Evolutionary conservation across 148 eudicot species (phyloP).

Genomic region (Heliosperma pusillum): DNA sequence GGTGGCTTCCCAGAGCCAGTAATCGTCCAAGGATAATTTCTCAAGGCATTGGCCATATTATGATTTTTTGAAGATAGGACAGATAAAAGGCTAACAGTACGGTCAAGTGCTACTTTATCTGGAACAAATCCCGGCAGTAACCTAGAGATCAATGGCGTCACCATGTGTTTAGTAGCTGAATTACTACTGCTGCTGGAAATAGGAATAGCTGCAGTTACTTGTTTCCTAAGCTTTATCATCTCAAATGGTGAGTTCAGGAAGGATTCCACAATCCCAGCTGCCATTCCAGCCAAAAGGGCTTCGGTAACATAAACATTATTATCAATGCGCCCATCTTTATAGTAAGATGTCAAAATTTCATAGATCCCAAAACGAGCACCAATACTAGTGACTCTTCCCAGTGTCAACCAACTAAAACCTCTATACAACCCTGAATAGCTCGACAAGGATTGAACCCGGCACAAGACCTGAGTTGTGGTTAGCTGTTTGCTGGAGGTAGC

Average conservation of each 20-base stretch:
- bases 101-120: conserved; percentile 50
- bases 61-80: conserved; percentile 46
- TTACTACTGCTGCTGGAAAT: conserved; percentile 23
- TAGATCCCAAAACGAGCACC: conserved; percentile 83
- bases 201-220: conserved; percentile 70
- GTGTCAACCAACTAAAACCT: conserved; percentile 67
- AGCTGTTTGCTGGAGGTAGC: conserved; percentile 52
- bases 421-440: conserved; percentile 73
- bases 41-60: conserved; percentile 51
- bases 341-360: conserved; percentile 73
- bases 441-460: conserved; percentile 50
- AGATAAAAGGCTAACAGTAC: conserved; percentile 61
- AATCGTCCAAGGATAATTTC: conserved; percentile 93
- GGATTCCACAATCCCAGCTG: conserved; percentile 71
- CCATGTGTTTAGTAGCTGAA: conserved; percentile 23
- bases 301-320: conserved; percentile 64
- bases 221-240: conserved; percentile 73
- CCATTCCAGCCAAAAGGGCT: conserved; percentile 80
- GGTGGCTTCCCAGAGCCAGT: conserved; percentile 92
- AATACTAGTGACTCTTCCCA: conserved; percentile 63
- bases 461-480: conserved; percentile 48
- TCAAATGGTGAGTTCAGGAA: conserved; percentile 81
- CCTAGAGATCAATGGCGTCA: conserved; percentile 45
- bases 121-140: conserved; percentile 53
- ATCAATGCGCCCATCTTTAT: conserved; percentile 88